phyloP scores from a whole-genome alignment of 2,329 filamentous ascomycete species.

The Apiospora sp. region DNA sequence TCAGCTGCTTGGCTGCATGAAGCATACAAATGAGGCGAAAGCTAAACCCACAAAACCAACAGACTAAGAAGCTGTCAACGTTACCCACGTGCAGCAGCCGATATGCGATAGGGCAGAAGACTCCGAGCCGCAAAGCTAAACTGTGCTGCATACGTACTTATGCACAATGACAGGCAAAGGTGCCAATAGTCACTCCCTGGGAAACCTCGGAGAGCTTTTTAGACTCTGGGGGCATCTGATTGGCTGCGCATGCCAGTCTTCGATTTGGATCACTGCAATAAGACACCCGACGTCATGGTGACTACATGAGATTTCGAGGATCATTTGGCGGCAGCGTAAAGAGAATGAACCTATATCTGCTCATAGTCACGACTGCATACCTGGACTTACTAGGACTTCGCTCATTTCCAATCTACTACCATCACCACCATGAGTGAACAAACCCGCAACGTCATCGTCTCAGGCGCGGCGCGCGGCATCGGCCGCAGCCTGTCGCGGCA shows the following conservation, averaged over 20 bases:
- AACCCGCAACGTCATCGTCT: not conserved
- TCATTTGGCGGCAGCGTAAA: not conserved
- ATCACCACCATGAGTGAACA: not conserved
- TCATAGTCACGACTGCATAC: not conserved
- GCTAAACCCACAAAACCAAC: not conserved
- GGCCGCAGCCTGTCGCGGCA: conserved; percentile 53
- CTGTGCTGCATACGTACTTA: not conserved
- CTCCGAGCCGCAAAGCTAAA: conserved; percentile 10
- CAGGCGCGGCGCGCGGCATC: conserved; percentile 53
- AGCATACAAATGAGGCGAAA: not conserved
- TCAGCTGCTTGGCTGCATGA: not conserved
- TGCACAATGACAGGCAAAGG: conserved; percentile 10
- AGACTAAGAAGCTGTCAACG: not conserved
- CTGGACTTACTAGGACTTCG: too few species aligned
- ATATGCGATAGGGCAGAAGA: conserved; percentile 1
- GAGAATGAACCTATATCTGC: not conserved
- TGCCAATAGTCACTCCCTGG: not conserved
- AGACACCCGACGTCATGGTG: not conserved
- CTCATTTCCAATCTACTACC: not conserved
- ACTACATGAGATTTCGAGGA: not conserved
- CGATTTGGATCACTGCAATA: too few species aligned
- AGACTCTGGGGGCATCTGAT: not conserved
- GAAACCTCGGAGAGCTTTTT: not conserved
- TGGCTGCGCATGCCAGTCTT: not conserved
- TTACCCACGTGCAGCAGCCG: not conserved